phyloP scores from a whole-genome alignment of 2,329 filamentous ascomycete species.

The Alternaria atra region DNA sequence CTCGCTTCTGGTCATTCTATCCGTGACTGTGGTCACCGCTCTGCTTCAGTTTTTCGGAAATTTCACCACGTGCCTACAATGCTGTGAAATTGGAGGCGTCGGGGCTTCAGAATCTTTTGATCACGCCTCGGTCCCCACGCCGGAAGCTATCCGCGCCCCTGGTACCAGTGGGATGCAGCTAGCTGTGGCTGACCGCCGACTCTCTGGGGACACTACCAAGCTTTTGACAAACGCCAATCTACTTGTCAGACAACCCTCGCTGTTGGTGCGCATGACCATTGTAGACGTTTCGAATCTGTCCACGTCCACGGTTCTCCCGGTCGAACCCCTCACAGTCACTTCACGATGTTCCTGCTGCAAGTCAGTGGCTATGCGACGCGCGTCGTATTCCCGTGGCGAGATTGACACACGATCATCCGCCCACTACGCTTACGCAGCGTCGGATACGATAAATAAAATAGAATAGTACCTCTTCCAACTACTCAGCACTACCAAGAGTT shows the following conservation, averaged over 20 bases:
- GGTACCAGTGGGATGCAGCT: constrained; percentile 24
- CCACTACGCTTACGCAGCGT: constrained; percentile 8
- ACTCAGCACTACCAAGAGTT: background rate
- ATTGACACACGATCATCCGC: constrained; percentile 13
- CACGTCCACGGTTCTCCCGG: constrained; percentile 4
- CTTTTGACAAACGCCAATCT: constrained; percentile 9
- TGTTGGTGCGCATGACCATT: constrained; percentile 6
- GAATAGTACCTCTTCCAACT: background rate
- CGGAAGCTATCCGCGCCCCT: constrained; percentile 16
- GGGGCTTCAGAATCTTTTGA: constrained; percentile 33
- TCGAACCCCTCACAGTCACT: constrained; percentile 11
- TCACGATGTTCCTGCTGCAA: constrained; percentile 16
- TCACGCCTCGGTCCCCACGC: constrained; percentile 32
- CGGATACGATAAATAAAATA: constrained; percentile 2
- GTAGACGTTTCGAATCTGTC: constrained; percentile 10
- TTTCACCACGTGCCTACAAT: constrained; percentile 44
- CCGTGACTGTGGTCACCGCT: constrained; percentile 31
- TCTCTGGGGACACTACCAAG: constrained; percentile 7
- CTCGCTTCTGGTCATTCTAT: constrained; percentile 17
- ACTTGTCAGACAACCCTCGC: background rate
- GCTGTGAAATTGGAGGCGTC: constrained; percentile 36
- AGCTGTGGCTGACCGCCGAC: constrained; percentile 28
- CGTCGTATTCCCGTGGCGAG: constrained; percentile 39
- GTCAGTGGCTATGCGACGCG: constrained; percentile 28
- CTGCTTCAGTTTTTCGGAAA: constrained; percentile 17